Evolutionary conservation across 192 early-diverging fungal genomes (phyloP).

Genomic region (Backusella tuberculispora): DNA sequence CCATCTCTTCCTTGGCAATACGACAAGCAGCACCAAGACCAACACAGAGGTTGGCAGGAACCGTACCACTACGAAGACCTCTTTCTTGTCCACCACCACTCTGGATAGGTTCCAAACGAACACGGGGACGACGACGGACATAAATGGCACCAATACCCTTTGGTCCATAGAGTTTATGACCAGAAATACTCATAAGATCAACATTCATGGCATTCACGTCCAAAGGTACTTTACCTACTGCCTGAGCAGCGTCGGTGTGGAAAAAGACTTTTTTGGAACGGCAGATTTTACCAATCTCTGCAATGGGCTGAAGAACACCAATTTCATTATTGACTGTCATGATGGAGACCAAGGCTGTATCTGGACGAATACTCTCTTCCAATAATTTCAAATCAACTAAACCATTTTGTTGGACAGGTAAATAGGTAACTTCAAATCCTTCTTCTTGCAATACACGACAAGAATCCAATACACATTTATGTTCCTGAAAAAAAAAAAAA

Average conservation of each 20-base stretch:
- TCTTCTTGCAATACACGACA: slow-evolving; percentile 93
- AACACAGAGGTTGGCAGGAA: slow-evolving; percentile 86
- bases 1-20: slow-evolving; percentile 79
- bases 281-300: slow-evolving; percentile 88
- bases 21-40: slow-evolving; percentile 89
- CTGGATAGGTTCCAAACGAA: slow-evolving; percentile 89
- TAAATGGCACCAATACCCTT: slow-evolving; percentile 96
- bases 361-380: slow-evolving; percentile 82
- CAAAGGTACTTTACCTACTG: slow-evolving; percentile 92
- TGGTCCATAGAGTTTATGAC: slow-evolving; percentile 97
- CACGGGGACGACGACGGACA: slow-evolving; percentile 91
- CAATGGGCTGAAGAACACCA: slow-evolving; percentile 92
- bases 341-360: slow-evolving; percentile 89
- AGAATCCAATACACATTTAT: slow-evolving; percentile 97
- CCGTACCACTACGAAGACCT: slow-evolving; percentile 91
- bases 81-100: slow-evolving; percentile 96
- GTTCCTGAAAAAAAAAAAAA: slow-evolving; percentile 68
- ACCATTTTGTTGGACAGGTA: slow-evolving; percentile 85
- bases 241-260: slow-evolving; percentile 97
- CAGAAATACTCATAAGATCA: slow-evolving; percentile 94
- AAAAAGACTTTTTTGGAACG: slow-evolving; percentile 90
- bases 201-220: slow-evolving; percentile 92
- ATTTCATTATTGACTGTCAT: slow-evolving; percentile 99
- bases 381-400: slow-evolving; percentile 80
- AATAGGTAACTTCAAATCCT: slow-evolving; percentile 93